A percentile compares a stretch with the other conserved stretches of the same genome.
Evolutionary conservation across 2,329 filamentous ascomycete genomes (phyloP).

Genomic region (Phoma herbarum): DNA sequence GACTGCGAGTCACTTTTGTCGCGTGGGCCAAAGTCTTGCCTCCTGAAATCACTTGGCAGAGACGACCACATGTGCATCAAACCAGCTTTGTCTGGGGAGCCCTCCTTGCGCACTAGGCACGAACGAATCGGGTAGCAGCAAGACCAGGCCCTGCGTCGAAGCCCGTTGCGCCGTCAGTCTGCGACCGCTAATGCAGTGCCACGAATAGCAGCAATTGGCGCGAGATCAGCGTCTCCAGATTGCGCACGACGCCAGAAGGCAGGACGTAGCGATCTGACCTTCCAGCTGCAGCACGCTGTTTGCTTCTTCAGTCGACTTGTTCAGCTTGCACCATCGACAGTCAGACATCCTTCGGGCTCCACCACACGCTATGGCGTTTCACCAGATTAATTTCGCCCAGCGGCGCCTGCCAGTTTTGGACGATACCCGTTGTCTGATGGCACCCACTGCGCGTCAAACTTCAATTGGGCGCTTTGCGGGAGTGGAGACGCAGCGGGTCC

Average conservation of each 20-base stretch:
- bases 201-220: slow-evolving; percentile 20
- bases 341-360: slow-evolving; percentile 13
- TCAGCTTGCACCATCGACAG: neutral
- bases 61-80: slow-evolving; percentile 26
- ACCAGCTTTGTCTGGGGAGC: slow-evolving; percentile 33
- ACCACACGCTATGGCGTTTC: slow-evolving; percentile 26
- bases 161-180: slow-evolving; percentile 29
- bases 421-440: slow-evolving; percentile 28
- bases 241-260: slow-evolving; percentile 1
- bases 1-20: slow-evolving; percentile 16
- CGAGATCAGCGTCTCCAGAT: slow-evolving; percentile 16
- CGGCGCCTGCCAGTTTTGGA: slow-evolving; percentile 32
- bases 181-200: slow-evolving; percentile 16
- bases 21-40: slow-evolving; percentile 26
- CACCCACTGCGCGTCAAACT: slow-evolving; percentile 28
- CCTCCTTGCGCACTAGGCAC: slow-evolving; percentile 24
- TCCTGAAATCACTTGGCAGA: slow-evolving; percentile 38
- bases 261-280: slow-evolving; percentile 3
- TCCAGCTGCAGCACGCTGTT: neutral
- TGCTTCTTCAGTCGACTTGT: neutral
- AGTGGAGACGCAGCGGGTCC: slow-evolving; percentile 24
- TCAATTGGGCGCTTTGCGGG: slow-evolving; percentile 25
- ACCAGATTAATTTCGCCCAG: slow-evolving; percentile 25
- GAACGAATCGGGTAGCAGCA: slow-evolving; percentile 31
- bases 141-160: slow-evolving; percentile 33